Conservation (phyloP, 176 grass and related monocot genomes). For the Otatea glauca region DNA sequence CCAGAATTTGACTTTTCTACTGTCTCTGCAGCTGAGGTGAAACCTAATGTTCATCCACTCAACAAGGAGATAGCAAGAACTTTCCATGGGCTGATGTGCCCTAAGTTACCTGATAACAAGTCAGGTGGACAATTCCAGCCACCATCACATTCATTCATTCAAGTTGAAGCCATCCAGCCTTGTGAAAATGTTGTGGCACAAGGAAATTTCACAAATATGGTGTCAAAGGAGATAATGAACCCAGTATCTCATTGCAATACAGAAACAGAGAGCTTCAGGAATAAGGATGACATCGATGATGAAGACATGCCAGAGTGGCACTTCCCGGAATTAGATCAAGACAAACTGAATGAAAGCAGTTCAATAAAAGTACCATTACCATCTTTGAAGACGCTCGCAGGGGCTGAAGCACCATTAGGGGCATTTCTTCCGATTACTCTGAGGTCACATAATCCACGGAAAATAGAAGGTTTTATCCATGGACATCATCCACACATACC, state of each 20-base stretch:
- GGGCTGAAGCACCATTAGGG: neutral
- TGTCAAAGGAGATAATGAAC: constrained; percentile 1
- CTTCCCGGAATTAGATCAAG: neutral
- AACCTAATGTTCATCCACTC: constrained; percentile 15
- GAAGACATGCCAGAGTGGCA: neutral
- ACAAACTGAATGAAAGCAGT: neutral
- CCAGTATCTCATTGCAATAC: neutral
- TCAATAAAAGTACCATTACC: neutral
- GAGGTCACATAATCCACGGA: neutral
- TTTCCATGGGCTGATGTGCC: neutral
- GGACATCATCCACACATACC: neutral
- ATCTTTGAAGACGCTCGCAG: neutral
- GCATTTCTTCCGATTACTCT: neutral
- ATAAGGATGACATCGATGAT: neutral
- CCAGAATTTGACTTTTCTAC: constrained; percentile 11
- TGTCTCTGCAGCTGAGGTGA: neutral
- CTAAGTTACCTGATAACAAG: neutral
- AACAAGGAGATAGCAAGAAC: neutral
- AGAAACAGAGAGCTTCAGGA: neutral
- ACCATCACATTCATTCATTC: neutral
- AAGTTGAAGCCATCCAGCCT: neutral
- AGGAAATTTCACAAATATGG: neutral
- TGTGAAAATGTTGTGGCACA: neutral
- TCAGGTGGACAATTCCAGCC: neutral
- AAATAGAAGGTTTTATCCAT: neutral